Base-by-base conservation (phyloP, 1,284 basidiomycete genomes). In the Malassezia slooffiae region DNA sequence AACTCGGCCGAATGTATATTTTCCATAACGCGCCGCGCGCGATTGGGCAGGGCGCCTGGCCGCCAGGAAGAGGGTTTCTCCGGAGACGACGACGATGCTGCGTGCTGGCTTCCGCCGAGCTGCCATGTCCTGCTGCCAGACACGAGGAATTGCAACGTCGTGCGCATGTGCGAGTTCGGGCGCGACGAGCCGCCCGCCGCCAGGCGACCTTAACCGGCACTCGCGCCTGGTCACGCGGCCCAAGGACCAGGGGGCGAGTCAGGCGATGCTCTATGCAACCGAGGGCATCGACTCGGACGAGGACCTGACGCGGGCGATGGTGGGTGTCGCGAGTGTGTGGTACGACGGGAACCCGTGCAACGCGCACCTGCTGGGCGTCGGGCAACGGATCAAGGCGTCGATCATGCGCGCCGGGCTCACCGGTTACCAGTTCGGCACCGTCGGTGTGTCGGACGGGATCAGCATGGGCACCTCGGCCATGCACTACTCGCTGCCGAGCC, bases 261-360 rank as follows among this genome's bases (percentile, higher is more conserved):
- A 69, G 41, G 64, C 66, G 38, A 69, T 69, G 66, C 54, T 69
- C 23, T 67, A 69, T 43, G 63, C 63, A 30, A 69, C 66, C 26
- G 52, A 59, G 9, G 62, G 64, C 26, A 66, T 67, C 38, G 45
- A 58, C 32, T 31, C 11, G 26, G 64, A 67, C 36, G 59, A 66
- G 28, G 66, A 69, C 41, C 54, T 69, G 37, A 51, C 53, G 36
- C 43, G 62, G 8, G 64, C 66, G 15, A 67, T 67, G 66, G 57
- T 69, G 27, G 66, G 66, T 32, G 60, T 69, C 30, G 64, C 56
- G 16, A 55, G 54, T 26, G 55, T 69, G 32, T 69, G 66, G 66
- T 67, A 66, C 52, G 62, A 66, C 39, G 62, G 66, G 15, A 67
- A 67, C 47, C 67, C 67, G 4, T 67, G 67, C 54, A 67, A 70